Conservation (phyloP, 495 filamentous ascomycete species). For the Neurospora cerealis region DNA sequence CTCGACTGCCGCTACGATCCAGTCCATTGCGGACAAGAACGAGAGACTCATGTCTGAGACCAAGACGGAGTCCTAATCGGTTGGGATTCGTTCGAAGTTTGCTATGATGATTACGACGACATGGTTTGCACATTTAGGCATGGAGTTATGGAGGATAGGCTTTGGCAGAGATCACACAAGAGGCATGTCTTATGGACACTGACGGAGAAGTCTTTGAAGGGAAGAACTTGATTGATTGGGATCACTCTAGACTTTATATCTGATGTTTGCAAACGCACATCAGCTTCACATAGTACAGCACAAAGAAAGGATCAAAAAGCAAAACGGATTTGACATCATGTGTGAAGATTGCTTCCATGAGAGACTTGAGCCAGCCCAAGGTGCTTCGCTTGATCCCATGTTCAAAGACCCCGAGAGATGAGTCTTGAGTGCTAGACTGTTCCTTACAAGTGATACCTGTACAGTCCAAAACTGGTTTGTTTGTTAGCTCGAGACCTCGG, state of each 20-base stretch:
- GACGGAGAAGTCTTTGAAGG: neutral
- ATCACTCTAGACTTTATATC: neutral
- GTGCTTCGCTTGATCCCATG: neutral
- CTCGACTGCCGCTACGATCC: constrained; percentile 19
- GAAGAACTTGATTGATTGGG: neutral
- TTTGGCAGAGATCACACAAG: neutral
- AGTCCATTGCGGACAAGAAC: constrained; percentile 24
- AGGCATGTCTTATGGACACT: neutral
- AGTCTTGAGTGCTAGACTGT: neutral
- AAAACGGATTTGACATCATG: neutral
- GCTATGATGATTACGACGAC: neutral
- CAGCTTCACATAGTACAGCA: neutral
- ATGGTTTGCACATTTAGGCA: neutral
- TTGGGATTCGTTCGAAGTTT: neutral
- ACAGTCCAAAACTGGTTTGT: too few relatives aligned
- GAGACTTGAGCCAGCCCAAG: neutral
- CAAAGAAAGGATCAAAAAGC: too few relatives aligned
- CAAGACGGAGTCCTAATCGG: neutral
- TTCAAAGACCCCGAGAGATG: neutral
- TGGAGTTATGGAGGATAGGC: neutral
- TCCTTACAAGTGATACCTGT: neutral
- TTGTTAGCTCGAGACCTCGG: too few relatives aligned
- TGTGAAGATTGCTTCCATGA: neutral
- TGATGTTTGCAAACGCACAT: neutral
- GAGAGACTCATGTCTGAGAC: neutral